Evolutionary conservation across 1,284 basidiomycete species (phyloP).

Genomic region (Boletus hoseneyae): DNA sequence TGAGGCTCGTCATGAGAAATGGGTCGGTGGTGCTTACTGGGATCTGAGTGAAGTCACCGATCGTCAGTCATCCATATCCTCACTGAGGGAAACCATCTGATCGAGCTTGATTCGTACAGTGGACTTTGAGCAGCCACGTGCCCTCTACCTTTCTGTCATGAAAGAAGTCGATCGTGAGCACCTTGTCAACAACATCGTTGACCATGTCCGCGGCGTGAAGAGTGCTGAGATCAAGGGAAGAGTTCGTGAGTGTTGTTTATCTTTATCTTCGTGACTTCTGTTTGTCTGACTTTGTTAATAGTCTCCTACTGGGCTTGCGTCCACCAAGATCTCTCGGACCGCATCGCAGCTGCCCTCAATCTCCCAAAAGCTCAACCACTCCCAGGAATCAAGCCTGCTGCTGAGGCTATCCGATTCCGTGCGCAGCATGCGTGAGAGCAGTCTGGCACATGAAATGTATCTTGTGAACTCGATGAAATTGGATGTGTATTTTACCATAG

Average conservation of each 20-base stretch:
- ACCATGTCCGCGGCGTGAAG: conserved; percentile 68
- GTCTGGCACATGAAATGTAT: neutral
- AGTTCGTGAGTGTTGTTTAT: conserved; percentile 53
- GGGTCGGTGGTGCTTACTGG: conserved; percentile 67
- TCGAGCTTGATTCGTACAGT: conserved; percentile 38
- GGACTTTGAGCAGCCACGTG: conserved; percentile 91
- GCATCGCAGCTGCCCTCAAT: conserved; percentile 72
- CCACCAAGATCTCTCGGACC: conserved; percentile 66
- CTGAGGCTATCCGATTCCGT: conserved; percentile 55
- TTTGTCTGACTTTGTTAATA: conserved; percentile 28
- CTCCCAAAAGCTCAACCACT: conserved; percentile 57
- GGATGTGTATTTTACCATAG: conserved; percentile 3
- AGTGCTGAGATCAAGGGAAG: conserved; percentile 61
- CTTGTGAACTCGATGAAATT: neutral
- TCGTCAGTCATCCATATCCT: conserved; percentile 49
- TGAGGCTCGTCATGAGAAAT: conserved; percentile 65
- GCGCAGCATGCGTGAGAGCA: conserved; percentile 12
- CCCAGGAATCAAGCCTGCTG: conserved; percentile 54
- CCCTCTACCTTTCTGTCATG: conserved; percentile 77
- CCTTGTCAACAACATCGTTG: conserved; percentile 76
- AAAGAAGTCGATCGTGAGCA: conserved; percentile 63
- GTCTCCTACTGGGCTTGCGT: conserved; percentile 81
- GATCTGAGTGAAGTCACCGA: conserved; percentile 80
- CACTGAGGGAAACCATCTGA: neutral
- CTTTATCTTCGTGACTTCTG: neutral